Percentiles rank a stretch among this genome's conserved stretches.
Conservation (phyloP, 2,329 filamentous ascomycete species). For the Reticulascus tulasneorum region DNA sequence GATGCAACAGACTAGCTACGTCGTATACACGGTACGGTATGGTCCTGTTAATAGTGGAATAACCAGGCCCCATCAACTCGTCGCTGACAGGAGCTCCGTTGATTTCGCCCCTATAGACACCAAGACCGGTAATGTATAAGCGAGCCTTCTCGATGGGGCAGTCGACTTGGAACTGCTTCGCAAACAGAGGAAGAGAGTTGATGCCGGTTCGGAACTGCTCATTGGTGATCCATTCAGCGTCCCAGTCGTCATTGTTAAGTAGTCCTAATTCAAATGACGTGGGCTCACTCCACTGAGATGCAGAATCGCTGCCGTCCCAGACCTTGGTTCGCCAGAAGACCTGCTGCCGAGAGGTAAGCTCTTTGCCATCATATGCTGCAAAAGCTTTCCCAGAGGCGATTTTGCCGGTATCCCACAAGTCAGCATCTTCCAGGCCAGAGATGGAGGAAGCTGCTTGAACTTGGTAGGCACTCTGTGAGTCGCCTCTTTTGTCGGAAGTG, state of each 20-base stretch:
- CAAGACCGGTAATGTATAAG: neutral
- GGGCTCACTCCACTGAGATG: neutral
- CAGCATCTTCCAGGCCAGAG: no score
- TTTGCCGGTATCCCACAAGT: no score
- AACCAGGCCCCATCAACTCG: neutral
- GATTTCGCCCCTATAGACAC: neutral
- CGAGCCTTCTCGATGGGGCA: neutral
- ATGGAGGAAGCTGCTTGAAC: no score
- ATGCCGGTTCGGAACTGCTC: neutral
- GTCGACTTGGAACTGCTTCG: neutral
- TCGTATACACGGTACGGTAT: no score
- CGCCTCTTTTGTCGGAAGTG: no score
- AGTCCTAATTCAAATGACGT: neutral
- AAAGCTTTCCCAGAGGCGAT: no score
- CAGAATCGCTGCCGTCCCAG: no score
- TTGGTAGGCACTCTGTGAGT: no score
- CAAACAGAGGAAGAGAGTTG: neutral
- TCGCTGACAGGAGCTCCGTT: neutral
- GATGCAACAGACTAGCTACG: no score
- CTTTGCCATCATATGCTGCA: no score
- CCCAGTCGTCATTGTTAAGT: neutral
- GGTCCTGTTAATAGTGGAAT: neutral
- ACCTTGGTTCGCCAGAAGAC: no score
- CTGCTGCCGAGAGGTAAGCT: no score
- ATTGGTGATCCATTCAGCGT: neutral